Evolutionary conservation across 352 stramenopile genomes (phyloP), one percentile per base, ranked within the genome.

Genomic region (Phytopythium helicoides): DNA sequence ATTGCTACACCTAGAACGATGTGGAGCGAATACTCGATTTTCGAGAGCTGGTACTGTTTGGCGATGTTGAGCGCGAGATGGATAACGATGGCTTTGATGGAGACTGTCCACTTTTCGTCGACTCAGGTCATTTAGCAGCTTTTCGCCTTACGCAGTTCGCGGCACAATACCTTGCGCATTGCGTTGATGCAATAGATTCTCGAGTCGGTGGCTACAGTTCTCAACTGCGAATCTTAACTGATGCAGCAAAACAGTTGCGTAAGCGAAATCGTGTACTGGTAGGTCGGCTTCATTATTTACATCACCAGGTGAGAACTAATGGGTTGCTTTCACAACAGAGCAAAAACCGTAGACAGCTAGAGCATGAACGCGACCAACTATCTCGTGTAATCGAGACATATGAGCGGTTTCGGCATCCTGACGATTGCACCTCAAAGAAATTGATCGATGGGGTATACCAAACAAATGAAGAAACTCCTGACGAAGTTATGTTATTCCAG

Each of bases 111-210:
- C 16, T 93, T 1, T 58, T 76, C 25, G 68, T 91, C 6, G 53
- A 91, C 25, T 64, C 84, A 12, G 60, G 57, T 21, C 60, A 87
- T 18, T 31, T 79, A 6, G 38, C 57, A 12, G 77, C 82, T 1
- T 89, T 91, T 45, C 68, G 70, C 33, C 16, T 78, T 35, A 71
- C 60, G 8, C 80, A 91, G 40, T 71, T 82, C 15, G 84, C 82
- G 9, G 72, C 73, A 1, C 82, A 92, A 53, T 92, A 92, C 56
- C 53, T 92, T 2, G 66, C 77, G 16, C 67, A 85, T 18, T 92
- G 82, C 35, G 64, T 87, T 1, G 46, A 71, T 21, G 67, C 57
- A 4, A 57, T 92, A 6, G 53, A 63, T 0, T 19, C 51, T 16
- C 64, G 82, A 0, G 52, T 66, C 15, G 44, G 79, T 25, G 60